phyloP scores from a whole-genome alignment of 495 filamentous ascomycete species.

The Xanthoparmelia taractica region DNA sequence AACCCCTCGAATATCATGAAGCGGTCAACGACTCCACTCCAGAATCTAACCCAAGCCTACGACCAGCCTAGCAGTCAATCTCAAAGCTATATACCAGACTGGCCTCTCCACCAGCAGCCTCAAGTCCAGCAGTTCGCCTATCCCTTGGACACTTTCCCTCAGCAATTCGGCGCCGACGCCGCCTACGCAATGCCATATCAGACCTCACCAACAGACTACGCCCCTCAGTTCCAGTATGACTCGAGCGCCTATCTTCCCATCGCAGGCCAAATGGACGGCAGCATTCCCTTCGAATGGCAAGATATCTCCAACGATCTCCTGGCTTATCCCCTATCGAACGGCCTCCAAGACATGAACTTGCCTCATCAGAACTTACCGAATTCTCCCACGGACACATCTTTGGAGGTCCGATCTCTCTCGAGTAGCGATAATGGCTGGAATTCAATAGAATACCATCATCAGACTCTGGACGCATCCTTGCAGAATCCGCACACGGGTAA shows the following conservation, averaged over 20 bases:
- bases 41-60: slow-evolving; percentile 18
- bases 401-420: slow-evolving; percentile 77
- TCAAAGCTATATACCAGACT: slow-evolving; percentile 29
- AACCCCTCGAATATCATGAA: slow-evolving; percentile 21
- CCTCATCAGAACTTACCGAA: slow-evolving; percentile 36
- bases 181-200: slow-evolving; percentile 46
- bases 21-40: slow-evolving; percentile 30
- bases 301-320: slow-evolving; percentile 57
- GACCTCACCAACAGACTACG: slow-evolving; percentile 59
- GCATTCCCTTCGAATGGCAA: slow-evolving; percentile 64
- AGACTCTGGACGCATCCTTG: slow-evolving; percentile 47
- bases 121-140: slow-evolving; percentile 31
- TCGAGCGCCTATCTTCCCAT: slow-evolving; percentile 58
- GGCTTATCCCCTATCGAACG: slow-evolving; percentile 41
- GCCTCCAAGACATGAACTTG: slow-evolving; percentile 37
- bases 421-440: slow-evolving; percentile 82
- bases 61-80: slow-evolving; percentile 32
- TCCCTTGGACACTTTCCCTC: slow-evolving; percentile 36
- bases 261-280: slow-evolving; percentile 52
- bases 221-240: slow-evolving; percentile 57
- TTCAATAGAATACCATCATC: slow-evolving; percentile 53
- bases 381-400: slow-evolving; percentile 73
- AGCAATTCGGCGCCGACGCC: slow-evolving; percentile 33
- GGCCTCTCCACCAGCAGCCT: slow-evolving; percentile 39
- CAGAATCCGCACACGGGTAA: slow-evolving; percentile 47